Conservation (phyloP, 2,329 filamentous ascomycete species). For the Verticillium klebahnii region DNA sequence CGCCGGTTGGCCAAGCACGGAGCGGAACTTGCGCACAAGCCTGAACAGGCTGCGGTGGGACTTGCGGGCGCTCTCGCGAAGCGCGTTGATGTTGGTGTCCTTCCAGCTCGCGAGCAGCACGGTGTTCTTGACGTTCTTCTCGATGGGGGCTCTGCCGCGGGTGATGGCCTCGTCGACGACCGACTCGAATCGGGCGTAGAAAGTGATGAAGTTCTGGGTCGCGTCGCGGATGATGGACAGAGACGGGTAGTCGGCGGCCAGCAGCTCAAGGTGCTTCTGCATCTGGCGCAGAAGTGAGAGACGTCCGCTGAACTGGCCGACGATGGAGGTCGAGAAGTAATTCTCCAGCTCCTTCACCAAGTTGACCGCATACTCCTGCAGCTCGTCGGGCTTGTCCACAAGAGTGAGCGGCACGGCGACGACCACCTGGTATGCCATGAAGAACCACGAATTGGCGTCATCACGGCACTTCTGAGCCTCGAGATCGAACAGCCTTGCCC, state of each 20-base stretch:
- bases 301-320: slow-evolving; percentile 76
- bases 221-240: slow-evolving; percentile 58
- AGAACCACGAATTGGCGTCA: slow-evolving; percentile 90
- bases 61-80: slow-evolving; percentile 82
- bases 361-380: slow-evolving; percentile 60
- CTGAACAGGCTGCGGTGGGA: slow-evolving; percentile 93
- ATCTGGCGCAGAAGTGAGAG: slow-evolving; percentile 65
- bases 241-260: slow-evolving; percentile 53
- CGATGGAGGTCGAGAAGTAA: slow-evolving; percentile 73
- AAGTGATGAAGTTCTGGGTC: slow-evolving; percentile 70
- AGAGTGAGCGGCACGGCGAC: slow-evolving; percentile 70
- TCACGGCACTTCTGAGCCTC: slow-evolving; percentile 72
- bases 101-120: slow-evolving; percentile 95
- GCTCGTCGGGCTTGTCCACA: slow-evolving; percentile 50
- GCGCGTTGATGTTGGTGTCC: slow-evolving; percentile 87
- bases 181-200: slow-evolving; percentile 68
- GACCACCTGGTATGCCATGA: slow-evolving; percentile 87
- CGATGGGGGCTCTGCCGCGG: slow-evolving; percentile 67
- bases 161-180: slow-evolving; percentile 60
- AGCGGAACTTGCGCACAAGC: slow-evolving; percentile 84
- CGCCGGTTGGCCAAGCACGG: slow-evolving; percentile 71
- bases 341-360: slow-evolving; percentile 71
- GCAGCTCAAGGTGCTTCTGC: slow-evolving; percentile 59
- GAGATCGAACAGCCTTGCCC: slow-evolving; percentile 82
- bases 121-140: slow-evolving; percentile 91